These are phyloP conservation scores for Crotalaria pallida DNA, from an alignment of 306 rosid genomes.

Conservation along the genomic window DNA sequence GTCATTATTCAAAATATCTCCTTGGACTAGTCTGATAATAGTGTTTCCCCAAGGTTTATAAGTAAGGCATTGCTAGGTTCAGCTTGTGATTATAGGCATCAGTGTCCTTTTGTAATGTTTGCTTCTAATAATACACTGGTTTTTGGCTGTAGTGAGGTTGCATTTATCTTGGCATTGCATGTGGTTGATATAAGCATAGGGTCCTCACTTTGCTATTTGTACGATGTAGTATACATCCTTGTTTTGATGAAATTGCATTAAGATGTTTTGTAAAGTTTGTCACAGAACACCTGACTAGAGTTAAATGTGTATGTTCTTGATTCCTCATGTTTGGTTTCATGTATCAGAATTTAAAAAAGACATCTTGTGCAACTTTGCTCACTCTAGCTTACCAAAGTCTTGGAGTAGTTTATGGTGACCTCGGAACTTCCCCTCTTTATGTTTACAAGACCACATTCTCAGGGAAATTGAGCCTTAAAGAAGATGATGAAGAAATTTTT, in stretches of 20 bases:
- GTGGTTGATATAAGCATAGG: not conserved
- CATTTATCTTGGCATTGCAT: not conserved
- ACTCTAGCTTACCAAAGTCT: conserved; percentile 78
- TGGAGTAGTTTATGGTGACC: conserved; percentile 85
- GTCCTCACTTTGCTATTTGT: not conserved
- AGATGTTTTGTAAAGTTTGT: not conserved
- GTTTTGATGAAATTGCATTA: not conserved
- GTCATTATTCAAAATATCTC: not conserved
- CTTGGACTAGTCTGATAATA: not conserved
- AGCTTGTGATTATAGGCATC: not conserved
- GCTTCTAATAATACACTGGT: not conserved
- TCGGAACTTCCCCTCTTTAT: conserved; percentile 79
- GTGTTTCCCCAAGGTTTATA: not conserved
- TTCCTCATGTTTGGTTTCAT: conserved; percentile 6
- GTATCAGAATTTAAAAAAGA: conserved; percentile 53
- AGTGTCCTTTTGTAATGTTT: not conserved
- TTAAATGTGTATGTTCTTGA: not conserved
- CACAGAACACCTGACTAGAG: not conserved
- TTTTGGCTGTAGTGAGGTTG: not conserved
- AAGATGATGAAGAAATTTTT: conserved; percentile 66
- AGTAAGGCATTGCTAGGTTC: conserved; percentile 1
- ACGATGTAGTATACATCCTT: not conserved
- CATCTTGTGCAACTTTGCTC: conserved; percentile 45
- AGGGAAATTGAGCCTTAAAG: conserved; percentile 62
- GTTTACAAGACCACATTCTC: conserved; percentile 81